A percentile compares a stretch with the other conserved stretches of the same genome.
Conservation (phyloP, 2,329 filamentous ascomycete genomes). For the Fusarium multiceps region DNA sequence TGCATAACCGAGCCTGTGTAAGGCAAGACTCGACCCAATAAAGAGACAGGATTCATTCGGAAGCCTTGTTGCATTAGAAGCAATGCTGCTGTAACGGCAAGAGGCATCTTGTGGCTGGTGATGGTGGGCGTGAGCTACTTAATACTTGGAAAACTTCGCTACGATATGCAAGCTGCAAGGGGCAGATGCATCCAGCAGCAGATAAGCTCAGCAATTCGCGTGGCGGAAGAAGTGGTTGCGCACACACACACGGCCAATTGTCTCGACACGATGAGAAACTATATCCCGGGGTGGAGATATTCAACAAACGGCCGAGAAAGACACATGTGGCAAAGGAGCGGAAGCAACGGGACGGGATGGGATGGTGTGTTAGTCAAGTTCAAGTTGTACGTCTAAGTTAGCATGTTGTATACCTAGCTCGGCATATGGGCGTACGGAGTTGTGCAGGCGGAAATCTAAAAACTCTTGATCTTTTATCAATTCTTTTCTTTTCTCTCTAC, state of each 20-base stretch:
- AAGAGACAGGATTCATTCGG: background rate
- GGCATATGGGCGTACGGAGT: constrained; percentile 37
- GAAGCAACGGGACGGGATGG: constrained; percentile 1
- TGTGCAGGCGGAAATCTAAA: constrained; percentile 31
- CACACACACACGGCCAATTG: constrained; percentile 1
- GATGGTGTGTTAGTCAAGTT: constrained; percentile 1
- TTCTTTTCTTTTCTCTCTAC: constrained; percentile 6
- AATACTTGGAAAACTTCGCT: constrained; percentile 25
- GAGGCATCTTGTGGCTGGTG: constrained; percentile 10
- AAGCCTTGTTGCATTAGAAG: constrained; percentile 15
- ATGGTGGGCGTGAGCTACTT: constrained; percentile 13
- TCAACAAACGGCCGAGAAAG: constrained; percentile 18
- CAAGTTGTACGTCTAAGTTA: constrained; percentile 24
- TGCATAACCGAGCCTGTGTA: background rate
- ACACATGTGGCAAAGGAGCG: constrained; percentile 10
- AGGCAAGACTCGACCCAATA: background rate
- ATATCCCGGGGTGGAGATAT: constrained; percentile 18
- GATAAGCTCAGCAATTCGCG: constrained; percentile 16
- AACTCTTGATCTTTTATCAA: constrained; percentile 23
- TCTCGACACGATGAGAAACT: constrained; percentile 5
- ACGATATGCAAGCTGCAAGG: constrained; percentile 45
- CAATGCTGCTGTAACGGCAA: constrained; percentile 6
- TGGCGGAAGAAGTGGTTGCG: constrained; percentile 21
- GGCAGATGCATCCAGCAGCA: constrained; percentile 22
- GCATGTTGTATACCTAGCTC: constrained; percentile 41